Evolutionary conservation across 257 asterid genomes (phyloP), one percentile per base, ranked within the genome.

Genomic region (Rubia yunnanensis): DNA sequence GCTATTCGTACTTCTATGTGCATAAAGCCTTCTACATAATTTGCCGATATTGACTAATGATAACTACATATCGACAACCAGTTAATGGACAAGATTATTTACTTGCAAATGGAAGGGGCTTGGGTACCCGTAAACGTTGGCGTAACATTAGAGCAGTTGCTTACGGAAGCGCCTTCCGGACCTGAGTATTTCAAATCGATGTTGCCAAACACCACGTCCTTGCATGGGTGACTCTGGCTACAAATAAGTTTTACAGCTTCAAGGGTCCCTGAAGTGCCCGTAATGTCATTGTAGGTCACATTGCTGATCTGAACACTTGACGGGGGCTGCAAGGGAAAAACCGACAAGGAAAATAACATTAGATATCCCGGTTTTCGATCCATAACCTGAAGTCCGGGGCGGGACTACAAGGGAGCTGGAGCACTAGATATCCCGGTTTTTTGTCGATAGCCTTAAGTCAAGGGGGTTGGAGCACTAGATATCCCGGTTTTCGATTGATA

Each of bases 211-310:
- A 69, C 71, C 11, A 83, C 80, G 31, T 52, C 63, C 26, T 79
- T 60, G 49, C 95, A 85, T 0, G 91, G 94, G 13, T 66, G 59
- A 1, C 48, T 17, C 0, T 71, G 38, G 75, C 94, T 88, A 73
- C 91, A 85, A 1, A 50, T 7, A 23, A 88, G 67, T 0, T 13
- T 57, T 9, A 82, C 48, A 0, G 77, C 83, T 24, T 59, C 76
- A 1, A 60, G 63, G 5, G 60, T 70, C 13, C 38, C 15, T 15
- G 85, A 64, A 3, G 91, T 83, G 3, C 95, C 95, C 35, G 39
- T 60, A 0, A 78, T 56, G 28, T 72, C 65, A 10, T 57, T 73
- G 55, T 75, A 60, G 10, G 70, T 70, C n/a, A 69, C 53, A 7
- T 74, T 60, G 41, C 66, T 65, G 18, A 68, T 39, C 78, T 74